Evolutionary conservation across 345 rosid genomes (phyloP).

Genomic region (Gossypium rotundifolium): DNA sequence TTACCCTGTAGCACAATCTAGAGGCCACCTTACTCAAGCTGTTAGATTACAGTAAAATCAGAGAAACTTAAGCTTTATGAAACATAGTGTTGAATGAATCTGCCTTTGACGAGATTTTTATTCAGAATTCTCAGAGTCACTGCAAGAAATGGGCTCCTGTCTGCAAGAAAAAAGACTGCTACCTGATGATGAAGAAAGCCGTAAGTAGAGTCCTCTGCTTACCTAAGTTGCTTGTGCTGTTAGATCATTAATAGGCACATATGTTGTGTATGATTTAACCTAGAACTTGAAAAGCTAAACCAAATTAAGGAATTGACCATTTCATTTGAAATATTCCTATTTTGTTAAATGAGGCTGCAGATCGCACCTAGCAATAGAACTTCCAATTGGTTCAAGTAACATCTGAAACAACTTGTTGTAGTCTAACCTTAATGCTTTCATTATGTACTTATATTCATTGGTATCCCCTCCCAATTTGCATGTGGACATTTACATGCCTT

Average conservation of each 20-base stretch:
- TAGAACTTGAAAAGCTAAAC: neutral
- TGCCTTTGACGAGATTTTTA: conserved; percentile 6
- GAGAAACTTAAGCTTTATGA: neutral
- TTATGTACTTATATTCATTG: neutral
- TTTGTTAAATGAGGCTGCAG: neutral
- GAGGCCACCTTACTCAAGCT: neutral
- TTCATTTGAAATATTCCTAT: neutral
- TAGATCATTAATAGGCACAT: neutral
- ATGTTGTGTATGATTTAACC: neutral
- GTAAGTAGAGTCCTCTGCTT: conserved; percentile 34
- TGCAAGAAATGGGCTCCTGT: conserved; percentile 91
- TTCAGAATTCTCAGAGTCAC: conserved; percentile 89
- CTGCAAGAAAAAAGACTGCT: conserved; percentile 63
- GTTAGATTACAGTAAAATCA: neutral
- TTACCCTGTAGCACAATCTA: neutral
- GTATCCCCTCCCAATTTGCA: neutral
- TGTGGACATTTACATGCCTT: neutral
- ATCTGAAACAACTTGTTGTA: neutral
- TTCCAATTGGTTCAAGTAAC: neutral
- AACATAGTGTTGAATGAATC: neutral
- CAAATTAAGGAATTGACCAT: neutral
- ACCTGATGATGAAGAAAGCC: conserved; percentile 61
- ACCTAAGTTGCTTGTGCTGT: neutral
- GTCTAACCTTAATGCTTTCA: neutral
- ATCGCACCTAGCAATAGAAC: neutral